A percentile compares a stretch with the other conserved stretches of the same genome.
These are phyloP conservation scores for Russula sp. DNA, from an alignment of 768 basidiomycete genomes.

Conservation along the genomic window DNA sequence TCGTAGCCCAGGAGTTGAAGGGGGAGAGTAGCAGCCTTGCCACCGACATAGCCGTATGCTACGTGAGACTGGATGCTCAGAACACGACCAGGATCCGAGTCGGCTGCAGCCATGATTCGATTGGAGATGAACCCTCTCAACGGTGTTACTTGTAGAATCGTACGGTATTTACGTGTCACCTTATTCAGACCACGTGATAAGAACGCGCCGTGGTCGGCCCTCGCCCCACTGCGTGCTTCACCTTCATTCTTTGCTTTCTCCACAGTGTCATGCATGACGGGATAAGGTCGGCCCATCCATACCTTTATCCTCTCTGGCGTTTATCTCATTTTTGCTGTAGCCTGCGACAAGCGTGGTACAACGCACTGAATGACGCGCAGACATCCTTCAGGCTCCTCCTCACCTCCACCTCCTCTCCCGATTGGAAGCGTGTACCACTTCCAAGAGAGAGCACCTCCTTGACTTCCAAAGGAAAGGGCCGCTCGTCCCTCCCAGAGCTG, in stretches of 20 bases:
- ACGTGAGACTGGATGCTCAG: conserved; percentile 94
- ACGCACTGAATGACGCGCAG: conserved; percentile 71
- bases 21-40: conserved; percentile 74
- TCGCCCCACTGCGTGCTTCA: conserved; percentile 10
- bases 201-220: conserved; percentile 19
- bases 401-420: conserved; percentile 59
- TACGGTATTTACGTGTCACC: background rate
- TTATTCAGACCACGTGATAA: conserved; percentile 9
- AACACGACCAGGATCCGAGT: conserved; percentile 48
- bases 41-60: conserved; percentile 89
- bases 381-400: conserved; percentile 74
- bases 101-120: conserved; percentile 7
- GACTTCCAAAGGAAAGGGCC: conserved; percentile 61
- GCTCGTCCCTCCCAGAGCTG: conserved; percentile 55
- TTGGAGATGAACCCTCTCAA: no score
- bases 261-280: conserved; percentile 45
- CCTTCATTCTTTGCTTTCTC: conserved; percentile 2
- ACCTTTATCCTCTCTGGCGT: conserved; percentile 32
- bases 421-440: conserved; percentile 77
- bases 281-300: conserved; percentile 41
- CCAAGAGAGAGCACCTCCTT: conserved; percentile 41
- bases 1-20: conserved; percentile 89
- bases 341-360: conserved; percentile 78
- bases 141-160: no score
- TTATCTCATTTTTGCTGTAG: conserved; percentile 40